Base-by-base conservation (phyloP, 306 rosid genomes). In the Quercus glauca region DNA sequence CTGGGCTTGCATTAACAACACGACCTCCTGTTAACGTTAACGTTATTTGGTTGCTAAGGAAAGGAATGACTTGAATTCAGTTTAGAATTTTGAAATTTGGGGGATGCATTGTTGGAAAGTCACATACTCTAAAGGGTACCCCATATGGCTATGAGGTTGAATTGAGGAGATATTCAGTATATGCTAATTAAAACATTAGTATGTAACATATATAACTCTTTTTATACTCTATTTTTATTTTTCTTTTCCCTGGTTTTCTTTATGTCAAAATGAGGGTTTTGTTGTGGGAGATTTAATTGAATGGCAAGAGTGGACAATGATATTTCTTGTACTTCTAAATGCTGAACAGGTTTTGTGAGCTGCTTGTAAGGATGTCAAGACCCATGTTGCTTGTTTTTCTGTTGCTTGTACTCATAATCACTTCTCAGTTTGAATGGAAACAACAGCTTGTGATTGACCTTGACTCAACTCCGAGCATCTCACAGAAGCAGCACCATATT, bases 381-480 rank as follows among this genome's bases (percentile, higher is more conserved):
- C 91, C 98, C 12, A 84, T 92, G 93, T 55, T 94, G 76, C 96
- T 94, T 79, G 97, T 87, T 72, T 92, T 90, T 85, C 82, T 94
- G 85, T 80, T 94, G 71, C 51, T 94, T 85, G 49, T 94, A 81
- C 92, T 94, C 70, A 92, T 94, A 77, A 90, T 93, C 79, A 90
- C 98, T 58, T 91, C 97, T n/a, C 96, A 91, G 85, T 92, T 94
- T 64, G 98, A 93, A 85, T 91, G 98, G 98, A 91, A 80, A 73
- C 97, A 90, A 76, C 97, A 78, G 79, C 89, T 91, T 77, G 96
- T 89, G 58, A 55, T 84, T 73, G 98, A 91, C 81, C 89, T 87
- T 64, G 92, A 90, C 23, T 60, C 86, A 21, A 78, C 80, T 73
- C 84, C 90, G 5, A 65, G 68, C 61, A 41, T 89, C 55, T 81